Percentiles rank a stretch among this genome's conserved stretches.
These are phyloP conservation scores for Phyllosticta citrichinensis DNA, from an alignment of 2,329 filamentous ascomycete species.

Conservation along the genomic window DNA sequence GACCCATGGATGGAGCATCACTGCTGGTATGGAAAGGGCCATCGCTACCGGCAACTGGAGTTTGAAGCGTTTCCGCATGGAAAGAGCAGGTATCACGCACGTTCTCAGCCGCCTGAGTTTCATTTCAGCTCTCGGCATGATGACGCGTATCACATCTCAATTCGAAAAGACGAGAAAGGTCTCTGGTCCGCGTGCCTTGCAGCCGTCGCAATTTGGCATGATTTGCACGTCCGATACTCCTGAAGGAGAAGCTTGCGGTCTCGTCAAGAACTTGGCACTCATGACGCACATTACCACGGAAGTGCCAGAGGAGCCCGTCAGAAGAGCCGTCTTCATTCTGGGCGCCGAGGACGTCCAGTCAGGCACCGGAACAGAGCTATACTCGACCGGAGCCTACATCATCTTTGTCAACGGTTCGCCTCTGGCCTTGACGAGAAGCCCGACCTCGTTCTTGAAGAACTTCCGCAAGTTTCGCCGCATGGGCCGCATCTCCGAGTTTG, in stretches of 20 bases:
- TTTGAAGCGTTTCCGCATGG: conserved; percentile 97
- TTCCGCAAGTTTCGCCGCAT: conserved; percentile 82
- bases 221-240: conserved; percentile 94
- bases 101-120: conserved; percentile 93
- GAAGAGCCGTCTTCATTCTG: conserved; percentile 74
- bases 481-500: conserved; percentile 89
- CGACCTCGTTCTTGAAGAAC: conserved; percentile 73
- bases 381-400: conserved; percentile 72
- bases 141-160: conserved; percentile 96
- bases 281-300: conserved; percentile 99
- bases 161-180: conserved; percentile 99
- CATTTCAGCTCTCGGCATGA: conserved; percentile 95
- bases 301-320: conserved; percentile 84
- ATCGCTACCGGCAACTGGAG: conserved; percentile 98
- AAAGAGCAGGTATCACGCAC: conserved; percentile 90
- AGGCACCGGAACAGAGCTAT: conserved; percentile 77
- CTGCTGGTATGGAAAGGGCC: conserved; percentile 84
- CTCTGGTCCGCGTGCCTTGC: conserved; percentile 85
- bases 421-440: conserved; percentile 73
- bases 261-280: conserved; percentile 94
- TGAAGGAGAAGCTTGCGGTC: conserved; percentile 94
- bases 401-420: conserved; percentile 96
- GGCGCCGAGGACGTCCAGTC: conserved; percentile 75
- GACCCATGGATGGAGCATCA: conserved; percentile 78
- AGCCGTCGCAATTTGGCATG: conserved; percentile 98